phyloP scores from a whole-genome alignment of 2,329 filamentous ascomycete species.

The Aspergillus sp. region DNA sequence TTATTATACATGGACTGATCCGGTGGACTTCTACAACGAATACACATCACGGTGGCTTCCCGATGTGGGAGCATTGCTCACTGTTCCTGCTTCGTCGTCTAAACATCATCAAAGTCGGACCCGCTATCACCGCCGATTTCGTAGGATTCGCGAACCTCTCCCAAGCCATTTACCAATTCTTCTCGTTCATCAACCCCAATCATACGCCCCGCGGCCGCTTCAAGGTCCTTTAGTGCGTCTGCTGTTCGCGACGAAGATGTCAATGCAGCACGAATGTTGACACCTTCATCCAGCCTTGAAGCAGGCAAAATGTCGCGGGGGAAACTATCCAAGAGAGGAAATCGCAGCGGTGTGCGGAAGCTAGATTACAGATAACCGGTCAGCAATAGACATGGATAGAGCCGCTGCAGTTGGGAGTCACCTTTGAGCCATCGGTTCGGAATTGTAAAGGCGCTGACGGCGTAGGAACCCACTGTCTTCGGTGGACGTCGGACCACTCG shows the following conservation, averaged over 20 bases:
- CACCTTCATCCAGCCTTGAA: conserved; percentile 35
- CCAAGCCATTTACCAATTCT: conserved; percentile 67
- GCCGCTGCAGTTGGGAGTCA: conserved; percentile 10
- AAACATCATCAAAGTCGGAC: conserved; percentile 36
- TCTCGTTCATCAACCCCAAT: conserved; percentile 73
- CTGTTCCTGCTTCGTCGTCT: conserved; percentile 5
- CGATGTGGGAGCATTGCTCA: not conserved
- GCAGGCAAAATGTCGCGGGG: conserved; percentile 60
- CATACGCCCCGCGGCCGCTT: conserved; percentile 52
- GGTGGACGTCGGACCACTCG: conserved; percentile 7
- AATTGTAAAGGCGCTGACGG: conserved; percentile 24
- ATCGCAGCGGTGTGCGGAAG: conserved; percentile 44
- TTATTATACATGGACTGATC: not conserved
- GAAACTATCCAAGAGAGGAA: conserved; percentile 75
- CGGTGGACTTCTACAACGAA: not conserved
- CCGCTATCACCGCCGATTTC: conserved; percentile 79
- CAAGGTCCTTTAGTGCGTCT: conserved; percentile 56
- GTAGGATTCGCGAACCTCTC: conserved; percentile 78
- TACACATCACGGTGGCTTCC: not conserved
- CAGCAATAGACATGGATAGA: not conserved
- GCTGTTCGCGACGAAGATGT: conserved; percentile 69
- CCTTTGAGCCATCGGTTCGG: conserved; percentile 26
- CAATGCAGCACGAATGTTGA: conserved; percentile 46
- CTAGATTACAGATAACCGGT: conserved; percentile 12
- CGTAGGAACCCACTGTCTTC: conserved; percentile 19